Evolutionary conservation across 257 asterid genomes (phyloP).

Genomic region (Jacaranda copaia): DNA sequence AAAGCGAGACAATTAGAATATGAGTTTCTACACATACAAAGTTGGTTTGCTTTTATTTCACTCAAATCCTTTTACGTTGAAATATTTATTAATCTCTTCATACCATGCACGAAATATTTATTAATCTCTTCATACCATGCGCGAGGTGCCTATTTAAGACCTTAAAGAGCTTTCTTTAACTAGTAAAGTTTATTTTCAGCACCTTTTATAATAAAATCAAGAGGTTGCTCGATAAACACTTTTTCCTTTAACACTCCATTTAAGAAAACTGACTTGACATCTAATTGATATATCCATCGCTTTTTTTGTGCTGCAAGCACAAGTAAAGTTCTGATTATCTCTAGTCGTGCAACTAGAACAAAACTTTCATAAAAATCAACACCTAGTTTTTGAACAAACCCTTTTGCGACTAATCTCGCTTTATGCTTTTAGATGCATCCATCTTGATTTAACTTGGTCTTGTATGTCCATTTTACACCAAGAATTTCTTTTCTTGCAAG

Average conservation of each 20-base stretch:
- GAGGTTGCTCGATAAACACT: constrained; percentile 5
- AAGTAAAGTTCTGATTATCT: too few species aligned
- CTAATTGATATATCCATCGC: neutral
- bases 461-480: neutral
- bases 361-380: too few species aligned
- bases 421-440: neutral
- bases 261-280: neutral
- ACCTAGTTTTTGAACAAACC: neutral
- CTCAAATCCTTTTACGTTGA: too few species aligned
- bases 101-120: neutral
- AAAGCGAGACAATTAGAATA: too few species aligned
- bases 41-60: too few species aligned
- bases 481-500: neutral
- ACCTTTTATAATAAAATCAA: neutral
- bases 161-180: neutral
- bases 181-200: neutral
- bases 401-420: neutral
- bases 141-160: neutral
- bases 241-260: neutral
- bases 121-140: neutral
- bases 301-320: neutral
- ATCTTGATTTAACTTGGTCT: neutral
- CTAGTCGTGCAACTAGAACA: too few species aligned
- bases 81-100: neutral
- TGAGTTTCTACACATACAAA: too few species aligned